Conservation (phyloP, 2,329 filamentous ascomycete genomes). For the Coniochaeta sp. region DNA sequence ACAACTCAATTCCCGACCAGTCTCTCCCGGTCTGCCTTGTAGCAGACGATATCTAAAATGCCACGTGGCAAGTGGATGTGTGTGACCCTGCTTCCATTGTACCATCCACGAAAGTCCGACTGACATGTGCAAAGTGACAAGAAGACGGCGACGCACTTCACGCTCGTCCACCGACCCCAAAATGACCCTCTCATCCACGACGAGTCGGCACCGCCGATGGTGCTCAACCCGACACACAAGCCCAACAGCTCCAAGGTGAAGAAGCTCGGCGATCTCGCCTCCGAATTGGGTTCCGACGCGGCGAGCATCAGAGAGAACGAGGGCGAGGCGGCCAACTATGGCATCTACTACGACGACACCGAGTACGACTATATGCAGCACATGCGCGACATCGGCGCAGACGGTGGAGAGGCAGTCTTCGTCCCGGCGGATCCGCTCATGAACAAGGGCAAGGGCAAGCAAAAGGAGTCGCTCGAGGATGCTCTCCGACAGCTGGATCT, state of each 20-base stretch:
- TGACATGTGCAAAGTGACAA: slow-evolving; percentile 52
- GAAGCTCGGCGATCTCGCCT: slow-evolving; percentile 66
- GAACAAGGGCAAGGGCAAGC: slow-evolving; percentile 63
- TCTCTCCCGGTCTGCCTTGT: neutral
- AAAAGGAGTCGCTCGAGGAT: slow-evolving; percentile 75
- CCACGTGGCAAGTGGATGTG: slow-evolving; percentile 70
- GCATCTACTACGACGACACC: slow-evolving; percentile 90
- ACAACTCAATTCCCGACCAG: neutral
- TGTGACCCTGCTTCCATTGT: slow-evolving; percentile 3
- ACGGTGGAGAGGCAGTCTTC: slow-evolving; percentile 70
- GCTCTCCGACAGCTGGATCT: slow-evolving; percentile 60
- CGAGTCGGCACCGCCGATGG: slow-evolving; percentile 77
- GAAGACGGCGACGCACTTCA: slow-evolving; percentile 87
- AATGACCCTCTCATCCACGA: slow-evolving; percentile 97
- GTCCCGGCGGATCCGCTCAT: slow-evolving; percentile 59
- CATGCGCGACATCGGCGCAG: slow-evolving; percentile 75
- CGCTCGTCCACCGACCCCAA: slow-evolving; percentile 90
- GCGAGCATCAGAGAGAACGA: slow-evolving; percentile 74
- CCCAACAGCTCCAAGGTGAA: slow-evolving; percentile 47
- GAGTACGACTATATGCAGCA: slow-evolving; percentile 99
- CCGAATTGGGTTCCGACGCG: slow-evolving; percentile 63
- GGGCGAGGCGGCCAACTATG: slow-evolving; percentile 90
- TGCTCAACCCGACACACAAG: slow-evolving; percentile 63
- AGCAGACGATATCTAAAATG: slow-evolving; percentile 45
- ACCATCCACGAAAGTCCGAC: slow-evolving; percentile 10